These are phyloP conservation scores for Ustanciosporium gigantosporum DNA, from an alignment of 1,284 basidiomycete genomes.

Conservation along the genomic window DNA sequence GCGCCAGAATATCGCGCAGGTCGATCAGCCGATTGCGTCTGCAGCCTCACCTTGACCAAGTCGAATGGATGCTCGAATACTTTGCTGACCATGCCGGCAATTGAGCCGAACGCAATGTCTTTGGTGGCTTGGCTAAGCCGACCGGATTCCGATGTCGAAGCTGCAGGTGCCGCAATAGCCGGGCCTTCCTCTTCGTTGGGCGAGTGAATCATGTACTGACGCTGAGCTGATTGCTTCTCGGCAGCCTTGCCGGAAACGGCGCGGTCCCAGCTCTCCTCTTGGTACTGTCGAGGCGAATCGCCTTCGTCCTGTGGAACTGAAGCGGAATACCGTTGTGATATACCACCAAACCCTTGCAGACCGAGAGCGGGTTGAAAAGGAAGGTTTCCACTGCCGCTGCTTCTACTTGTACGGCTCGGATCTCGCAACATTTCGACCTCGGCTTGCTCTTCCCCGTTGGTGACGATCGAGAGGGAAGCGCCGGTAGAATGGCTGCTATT, in stretches of 20 bases:
- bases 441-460: constrained; percentile 8
- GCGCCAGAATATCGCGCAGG: constrained; percentile 49
- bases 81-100: constrained; percentile 58
- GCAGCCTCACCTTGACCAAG: constrained; percentile 58
- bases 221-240: not conserved
- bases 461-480: not conserved
- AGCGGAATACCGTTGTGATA: not conserved
- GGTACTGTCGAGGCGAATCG: constrained; percentile 25
- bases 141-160: constrained; percentile 8
- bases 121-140: constrained; percentile 52
- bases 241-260: not conserved
- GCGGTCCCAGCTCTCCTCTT: constrained; percentile 22
- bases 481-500: not conserved
- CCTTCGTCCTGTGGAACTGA: constrained; percentile 34
- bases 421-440: constrained; percentile 24
- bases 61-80: constrained; percentile 60
- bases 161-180: not conserved
- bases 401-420: constrained; percentile 3
- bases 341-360: too few relatives aligned
- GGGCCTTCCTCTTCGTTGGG: constrained; percentile 26
- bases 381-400: too few relatives aligned
- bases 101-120: constrained; percentile 56
- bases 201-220: constrained; percentile 27
- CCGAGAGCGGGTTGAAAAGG: too few relatives aligned
- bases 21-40: constrained; percentile 50